Percentiles rank a stretch among this genome's conserved stretches.
Conservation (phyloP, 176 grass and related monocot genomes). For the Leersia perrieri region DNA sequence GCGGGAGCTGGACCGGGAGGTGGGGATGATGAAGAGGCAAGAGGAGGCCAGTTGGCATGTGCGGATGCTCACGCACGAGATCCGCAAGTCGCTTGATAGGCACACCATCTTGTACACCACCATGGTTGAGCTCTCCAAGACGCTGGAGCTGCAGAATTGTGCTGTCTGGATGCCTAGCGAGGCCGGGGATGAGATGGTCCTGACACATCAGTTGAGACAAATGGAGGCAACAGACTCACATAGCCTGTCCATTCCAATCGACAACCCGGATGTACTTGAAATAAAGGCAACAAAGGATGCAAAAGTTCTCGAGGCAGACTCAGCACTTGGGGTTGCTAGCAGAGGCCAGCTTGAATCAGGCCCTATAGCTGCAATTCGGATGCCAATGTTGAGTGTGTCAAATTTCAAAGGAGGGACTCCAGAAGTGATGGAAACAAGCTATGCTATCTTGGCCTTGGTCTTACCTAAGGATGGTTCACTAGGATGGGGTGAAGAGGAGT, state of each 20-base stretch:
- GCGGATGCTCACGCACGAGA: slow-evolving; percentile 81
- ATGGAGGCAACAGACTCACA: slow-evolving; percentile 36
- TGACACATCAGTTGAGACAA: slow-evolving; percentile 67
- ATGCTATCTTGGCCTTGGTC: slow-evolving; percentile 65
- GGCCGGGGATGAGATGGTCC: slow-evolving; percentile 46
- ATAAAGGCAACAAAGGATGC: slow-evolving; percentile 55
- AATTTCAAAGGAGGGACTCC: slow-evolving; percentile 95
- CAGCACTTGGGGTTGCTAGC: slow-evolving; percentile 52
- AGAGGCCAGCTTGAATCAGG: slow-evolving; percentile 39
- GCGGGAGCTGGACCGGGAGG: slow-evolving; percentile 57
- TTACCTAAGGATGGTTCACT: slow-evolving; percentile 44
- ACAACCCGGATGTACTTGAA: slow-evolving; percentile 51
- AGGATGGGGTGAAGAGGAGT: slow-evolving; percentile 51
- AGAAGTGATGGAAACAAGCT: slow-evolving; percentile 62
- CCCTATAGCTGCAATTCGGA: slow-evolving; percentile 60
- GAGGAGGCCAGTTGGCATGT: slow-evolving; percentile 79
- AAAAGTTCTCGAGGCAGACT: slow-evolving; percentile 42
- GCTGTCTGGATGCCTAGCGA: slow-evolving; percentile 81
- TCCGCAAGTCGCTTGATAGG: slow-evolving; percentile 66
- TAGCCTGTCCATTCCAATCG: slow-evolving; percentile 31
- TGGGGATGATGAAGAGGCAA: slow-evolving; percentile 64
- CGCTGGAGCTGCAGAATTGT: slow-evolving; percentile 65
- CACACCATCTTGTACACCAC: slow-evolving; percentile 79
- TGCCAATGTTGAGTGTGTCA: slow-evolving; percentile 71
- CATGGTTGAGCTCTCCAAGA: slow-evolving; percentile 74